Percentiles rank a stretch among this genome's conserved stretches.
Evolutionary conservation across 768 basidiomycete species (phyloP).

Genomic region (Cystofilobasidium bisporidii): DNA sequence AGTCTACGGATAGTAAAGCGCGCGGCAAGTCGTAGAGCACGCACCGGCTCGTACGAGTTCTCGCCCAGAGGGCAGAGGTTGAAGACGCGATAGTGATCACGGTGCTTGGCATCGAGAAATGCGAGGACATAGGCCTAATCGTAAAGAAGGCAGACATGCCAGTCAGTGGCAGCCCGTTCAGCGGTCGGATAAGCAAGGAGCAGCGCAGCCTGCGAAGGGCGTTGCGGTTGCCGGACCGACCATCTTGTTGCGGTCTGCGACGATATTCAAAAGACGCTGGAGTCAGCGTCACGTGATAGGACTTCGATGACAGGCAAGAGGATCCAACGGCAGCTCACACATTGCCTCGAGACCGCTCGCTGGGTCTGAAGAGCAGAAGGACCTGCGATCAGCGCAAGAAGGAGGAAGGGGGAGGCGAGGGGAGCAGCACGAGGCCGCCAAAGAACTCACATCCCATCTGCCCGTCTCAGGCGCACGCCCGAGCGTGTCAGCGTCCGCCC

Average conservation of each 20-base stretch:
- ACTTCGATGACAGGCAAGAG: too few species aligned
- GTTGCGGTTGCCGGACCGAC: constrained; percentile 27
- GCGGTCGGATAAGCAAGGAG: too few species aligned
- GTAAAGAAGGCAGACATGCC: too few species aligned
- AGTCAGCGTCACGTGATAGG: too few species aligned
- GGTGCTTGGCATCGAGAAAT: constrained; percentile 65
- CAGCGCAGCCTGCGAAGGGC: too few species aligned
- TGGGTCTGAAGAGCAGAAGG: constrained; percentile 44
- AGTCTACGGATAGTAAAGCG: too few species aligned
- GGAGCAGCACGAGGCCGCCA: too few species aligned
- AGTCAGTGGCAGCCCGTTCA: too few species aligned
- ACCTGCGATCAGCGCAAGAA: too few species aligned
- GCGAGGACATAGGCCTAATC: constrained; percentile 58
- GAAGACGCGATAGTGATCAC: constrained; percentile 74
- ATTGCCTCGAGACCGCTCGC: constrained; percentile 65
- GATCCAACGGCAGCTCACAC: constrained; percentile 37
- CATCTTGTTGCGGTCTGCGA: constrained; percentile 58
- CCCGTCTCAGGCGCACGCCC: constrained; percentile 15
- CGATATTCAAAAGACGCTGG: too few species aligned
- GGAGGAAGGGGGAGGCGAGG: neutral
- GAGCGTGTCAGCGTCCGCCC: constrained; percentile 38
- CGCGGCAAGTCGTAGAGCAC: too few species aligned
- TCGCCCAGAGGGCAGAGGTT: constrained; percentile 76
- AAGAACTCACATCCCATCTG: constrained; percentile 51
- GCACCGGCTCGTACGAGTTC: constrained; percentile 59